Base-by-base conservation (phyloP, 306 rosid genomes). In the Sicyos baderoa region DNA sequence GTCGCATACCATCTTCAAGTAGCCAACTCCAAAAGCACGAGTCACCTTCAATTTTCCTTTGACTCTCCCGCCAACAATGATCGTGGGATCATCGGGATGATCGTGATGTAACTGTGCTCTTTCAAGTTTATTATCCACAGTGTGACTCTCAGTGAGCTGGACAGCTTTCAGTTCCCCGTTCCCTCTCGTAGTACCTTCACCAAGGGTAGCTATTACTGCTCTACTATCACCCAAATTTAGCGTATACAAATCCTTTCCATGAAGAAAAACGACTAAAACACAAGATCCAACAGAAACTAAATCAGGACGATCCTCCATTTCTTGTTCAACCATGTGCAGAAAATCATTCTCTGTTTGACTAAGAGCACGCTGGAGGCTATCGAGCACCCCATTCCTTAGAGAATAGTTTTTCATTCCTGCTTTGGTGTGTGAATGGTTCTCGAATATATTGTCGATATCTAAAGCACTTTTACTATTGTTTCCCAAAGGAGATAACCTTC, bases 1-100 rank as follows among this genome's bases (percentile, higher is more conserved):
- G 54, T 66, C 10, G 55, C 62, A 0, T 72, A 93, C 99, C 97
- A 87, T 88, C 84, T 93, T 93, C 83, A 93, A 83, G 84, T 93
- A 93, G 78, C 99, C 99, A 75, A 93, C 99, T 74, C 99, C 99
- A 71, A 93, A 80, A 22, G 99, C 99, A 13, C 99, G 97, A 79
- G 97, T 88, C 78, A 90, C 97, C 82, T 88, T 90, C 74, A 93
- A 69, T 79, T 90, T 93, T 53, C 99, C 99, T 84, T 93, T 93
- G 40, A 93, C 96, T 84, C 83, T 93, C 72, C 96, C 97, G 49
- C 80, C 85, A 17, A 77, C 45, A 25, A 93, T 49, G 70, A 84
- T 70, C 76, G 68, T 78, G 10, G 94, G 90, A 71, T 93, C 99
- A 66, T 93, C 97, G 17, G 91, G 99, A 80, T 93, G 99, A 27